Evolutionary conservation across 2,329 filamentous ascomycete species (phyloP), one percentile per base, ranked within the genome.

Genomic region (Diatrype stigma): DNA sequence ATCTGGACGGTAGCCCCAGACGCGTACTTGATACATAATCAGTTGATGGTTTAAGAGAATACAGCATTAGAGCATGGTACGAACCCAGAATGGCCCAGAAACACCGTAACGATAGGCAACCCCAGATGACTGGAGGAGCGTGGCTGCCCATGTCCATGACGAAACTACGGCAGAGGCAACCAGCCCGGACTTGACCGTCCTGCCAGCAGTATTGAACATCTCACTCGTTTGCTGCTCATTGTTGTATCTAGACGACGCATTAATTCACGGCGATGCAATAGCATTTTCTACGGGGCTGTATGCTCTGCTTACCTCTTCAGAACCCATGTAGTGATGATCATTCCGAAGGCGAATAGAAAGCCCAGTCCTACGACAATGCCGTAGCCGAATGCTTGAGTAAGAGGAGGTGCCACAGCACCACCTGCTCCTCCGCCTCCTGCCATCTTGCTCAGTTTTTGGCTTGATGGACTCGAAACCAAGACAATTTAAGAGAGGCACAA

Each of bases 91-190:
- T n/a, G 72, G 71, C 22, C 80, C 82, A 0, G 79, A 76, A 46
- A 87, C 76, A n/a, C 84, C 87, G 63, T 91, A 92, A 52, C 81
- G 76, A 68, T 94, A 94, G 52, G 88, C 89, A 21, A 94, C 86
- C 17, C 84, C 81, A 2, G 87, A 86, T 0, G 83, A 87, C 64
- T 92, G 88, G 2, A 93, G 76, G 2, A 91, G 74, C 0, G 89
- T 92, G 19, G 88, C 89, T 1, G 89, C 90, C 89, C 90, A 95
- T 0, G 90, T 95, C 90, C 90, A 96, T 6, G 86, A 90, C 10
- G 87, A 91, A 6, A 95, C 89, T 10, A 96, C 90, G 19, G 90
- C 90, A 6, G 88, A 87, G 12, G 89, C 87, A 0, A 95, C 89
- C 12, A 96, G 77, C 35, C 90, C 90, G 3, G 89, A 90, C 66